A percentile compares a stretch with the other conserved stretches of the same genome.
These are phyloP conservation scores for Penicillium canariense DNA, from an alignment of 495 filamentous ascomycete genomes.

Conservation along the genomic window DNA sequence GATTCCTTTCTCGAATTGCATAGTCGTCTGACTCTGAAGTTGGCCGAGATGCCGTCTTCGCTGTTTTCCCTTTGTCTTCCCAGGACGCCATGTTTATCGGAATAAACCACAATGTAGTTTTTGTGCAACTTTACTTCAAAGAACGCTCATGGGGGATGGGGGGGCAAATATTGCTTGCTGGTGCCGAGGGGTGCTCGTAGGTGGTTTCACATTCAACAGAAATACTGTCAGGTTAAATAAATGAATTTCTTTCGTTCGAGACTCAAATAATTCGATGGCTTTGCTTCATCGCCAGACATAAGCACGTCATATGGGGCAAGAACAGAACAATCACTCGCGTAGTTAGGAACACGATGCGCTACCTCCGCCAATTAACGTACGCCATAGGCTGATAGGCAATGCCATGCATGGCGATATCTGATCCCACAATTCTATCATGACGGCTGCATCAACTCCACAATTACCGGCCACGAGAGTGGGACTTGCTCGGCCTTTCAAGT, in stretches of 20 bases:
- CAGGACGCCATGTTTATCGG: background rate
- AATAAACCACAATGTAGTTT: background rate
- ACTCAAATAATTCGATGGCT: background rate
- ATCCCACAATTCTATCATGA: slow-evolving; percentile 1
- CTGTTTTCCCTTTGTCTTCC: slow-evolving; percentile 6
- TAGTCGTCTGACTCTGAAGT: background rate
- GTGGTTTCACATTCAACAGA: background rate
- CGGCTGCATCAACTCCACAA: background rate
- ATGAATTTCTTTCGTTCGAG: background rate
- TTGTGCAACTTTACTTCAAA: background rate
- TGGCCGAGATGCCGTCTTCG: background rate
- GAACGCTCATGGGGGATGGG: background rate
- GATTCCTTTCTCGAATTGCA: slow-evolving; percentile 34
- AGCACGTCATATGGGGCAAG: slow-evolving; percentile 11
- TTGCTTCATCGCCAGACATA: background rate
- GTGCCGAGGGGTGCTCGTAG: background rate
- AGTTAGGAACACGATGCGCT: background rate
- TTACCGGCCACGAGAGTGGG: background rate
- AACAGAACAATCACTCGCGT: background rate
- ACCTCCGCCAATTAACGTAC: background rate
- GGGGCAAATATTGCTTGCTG: background rate
- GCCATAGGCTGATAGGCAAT: background rate
- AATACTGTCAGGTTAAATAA: background rate
- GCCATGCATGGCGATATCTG: background rate
- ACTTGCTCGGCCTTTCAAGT: background rate